phyloP scores from a whole-genome alignment of 306 rosid genomes.

The Prinsepia uniflora region DNA sequence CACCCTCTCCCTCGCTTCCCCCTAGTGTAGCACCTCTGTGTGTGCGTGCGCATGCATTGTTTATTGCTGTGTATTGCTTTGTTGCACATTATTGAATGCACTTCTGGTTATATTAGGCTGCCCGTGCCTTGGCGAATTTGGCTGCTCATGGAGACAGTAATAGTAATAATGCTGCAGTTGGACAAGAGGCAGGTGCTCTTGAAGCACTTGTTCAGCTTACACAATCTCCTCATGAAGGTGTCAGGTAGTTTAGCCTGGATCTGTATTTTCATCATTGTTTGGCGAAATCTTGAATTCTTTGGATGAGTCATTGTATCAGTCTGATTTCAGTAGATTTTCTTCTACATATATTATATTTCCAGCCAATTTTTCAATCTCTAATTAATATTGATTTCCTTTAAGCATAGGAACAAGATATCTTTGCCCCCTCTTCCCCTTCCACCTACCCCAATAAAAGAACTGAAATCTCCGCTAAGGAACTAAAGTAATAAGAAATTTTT shows the following conservation, averaged over 20 bases:
- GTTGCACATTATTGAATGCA: too few relatives aligned
- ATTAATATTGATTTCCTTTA: background rate
- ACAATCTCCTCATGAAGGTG: constrained; percentile 94
- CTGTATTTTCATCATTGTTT: background rate
- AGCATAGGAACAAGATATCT: background rate
- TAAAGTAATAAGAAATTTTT: background rate
- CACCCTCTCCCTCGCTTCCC: too few relatives aligned
- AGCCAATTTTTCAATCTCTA: background rate
- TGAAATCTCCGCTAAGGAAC: background rate
- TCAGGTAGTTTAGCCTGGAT: constrained; percentile 53
- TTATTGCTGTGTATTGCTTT: too few relatives aligned
- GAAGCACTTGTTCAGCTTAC: constrained; percentile 99
- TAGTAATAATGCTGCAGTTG: constrained; percentile 94
- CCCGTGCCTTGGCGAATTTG: constrained; percentile 99
- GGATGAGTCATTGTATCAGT: background rate
- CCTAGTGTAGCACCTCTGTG: too few relatives aligned
- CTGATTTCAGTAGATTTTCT: background rate
- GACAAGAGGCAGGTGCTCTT: constrained; percentile 99
- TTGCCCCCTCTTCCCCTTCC: background rate
- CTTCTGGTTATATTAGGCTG: constrained; percentile 60
- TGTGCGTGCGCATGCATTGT: too few relatives aligned
- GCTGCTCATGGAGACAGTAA: constrained; percentile 99
- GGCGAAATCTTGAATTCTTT: background rate
- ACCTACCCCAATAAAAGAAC: background rate
- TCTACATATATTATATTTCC: background rate